Percentiles rank a stretch among this genome's conserved stretches.
phyloP scores from a whole-genome alignment of 2,329 filamentous ascomycete species.

The Talaromyces pinophilus region DNA sequence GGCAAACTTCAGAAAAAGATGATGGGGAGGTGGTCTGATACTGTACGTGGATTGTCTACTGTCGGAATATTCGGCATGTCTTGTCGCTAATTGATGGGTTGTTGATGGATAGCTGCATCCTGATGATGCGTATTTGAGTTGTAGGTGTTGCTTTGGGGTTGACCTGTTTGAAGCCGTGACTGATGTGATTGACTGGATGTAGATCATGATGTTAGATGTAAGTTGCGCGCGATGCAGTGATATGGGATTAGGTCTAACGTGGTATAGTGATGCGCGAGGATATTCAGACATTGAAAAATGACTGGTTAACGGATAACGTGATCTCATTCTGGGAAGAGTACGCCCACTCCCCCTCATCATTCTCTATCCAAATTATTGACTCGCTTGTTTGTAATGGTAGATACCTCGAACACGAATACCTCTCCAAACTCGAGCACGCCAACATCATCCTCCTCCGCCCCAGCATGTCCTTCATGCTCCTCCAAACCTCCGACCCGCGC shows the following conservation, averaged over 20 bases:
- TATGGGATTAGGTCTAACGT: neutral
- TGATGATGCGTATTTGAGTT: conserved; percentile 70
- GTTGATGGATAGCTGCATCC: conserved; percentile 48
- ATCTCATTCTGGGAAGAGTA: conserved; percentile 99
- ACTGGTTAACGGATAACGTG: conserved; percentile 97
- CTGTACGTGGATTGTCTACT: conserved; percentile 31
- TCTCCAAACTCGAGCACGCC: conserved; percentile 75
- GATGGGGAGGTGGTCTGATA: conserved; percentile 41
- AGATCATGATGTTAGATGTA: conserved; percentile 68
- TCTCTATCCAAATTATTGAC: neutral
- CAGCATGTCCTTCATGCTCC: conserved; percentile 87
- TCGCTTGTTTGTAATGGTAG: conserved; percentile 34
- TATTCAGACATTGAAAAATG: conserved; percentile 80
- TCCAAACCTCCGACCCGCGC: conserved; percentile 65
- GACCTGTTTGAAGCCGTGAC: neutral
- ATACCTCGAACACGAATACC: conserved; percentile 86
- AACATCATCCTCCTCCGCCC: conserved; percentile 89
- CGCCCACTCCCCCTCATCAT: conserved; percentile 29
- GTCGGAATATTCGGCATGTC: neutral
- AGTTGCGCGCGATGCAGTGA: conserved; percentile 33
- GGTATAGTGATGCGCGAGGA: conserved; percentile 79
- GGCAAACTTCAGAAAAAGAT: conserved; percentile 40
- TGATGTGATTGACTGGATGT: neutral
- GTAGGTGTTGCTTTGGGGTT: conserved; percentile 49
- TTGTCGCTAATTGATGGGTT: neutral